These are phyloP conservation scores for Penicillium paradoxum DNA, from an alignment of 495 filamentous ascomycete genomes.

Conservation along the genomic window DNA sequence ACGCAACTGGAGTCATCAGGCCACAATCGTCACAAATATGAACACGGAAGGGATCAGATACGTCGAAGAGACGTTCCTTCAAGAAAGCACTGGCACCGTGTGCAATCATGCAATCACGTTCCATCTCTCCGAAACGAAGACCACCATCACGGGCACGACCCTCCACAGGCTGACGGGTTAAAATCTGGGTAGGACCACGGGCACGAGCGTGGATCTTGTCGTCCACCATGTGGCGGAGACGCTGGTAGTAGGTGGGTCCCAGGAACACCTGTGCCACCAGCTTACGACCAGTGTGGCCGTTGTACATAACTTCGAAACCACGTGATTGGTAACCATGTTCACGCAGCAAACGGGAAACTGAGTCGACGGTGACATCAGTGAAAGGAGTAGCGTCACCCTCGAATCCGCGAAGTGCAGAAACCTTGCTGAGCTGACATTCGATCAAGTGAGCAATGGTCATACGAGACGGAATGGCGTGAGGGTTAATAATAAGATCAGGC, in stretches of 20 bases:
- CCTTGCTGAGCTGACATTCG: conserved; percentile 95
- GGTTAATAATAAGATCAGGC: conserved; percentile 97
- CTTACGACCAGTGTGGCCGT: conserved; percentile 93
- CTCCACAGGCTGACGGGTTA: conserved; percentile 97
- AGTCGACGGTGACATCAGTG: conserved; percentile 94
- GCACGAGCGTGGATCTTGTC: conserved; percentile 99
- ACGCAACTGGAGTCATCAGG: conserved; percentile 98
- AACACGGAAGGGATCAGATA: conserved; percentile 95
- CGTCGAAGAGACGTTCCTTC: conserved; percentile 95
- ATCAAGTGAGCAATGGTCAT: conserved; percentile 99
- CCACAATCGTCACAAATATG: conserved; percentile 99
- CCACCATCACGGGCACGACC: conserved; percentile 97
- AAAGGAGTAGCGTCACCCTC: conserved; percentile 98
- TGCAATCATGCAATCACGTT: conserved; percentile 99
- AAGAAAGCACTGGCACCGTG: conserved; percentile 95
- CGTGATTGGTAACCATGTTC: conserved; percentile 93
- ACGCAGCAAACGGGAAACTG: conserved; percentile 82
- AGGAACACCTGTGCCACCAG: conserved; percentile 91
- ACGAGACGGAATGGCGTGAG: conserved; percentile 98
- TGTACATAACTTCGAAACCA: conserved; percentile 98
- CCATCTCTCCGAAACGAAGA: conserved; percentile 99
- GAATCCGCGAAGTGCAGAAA: conserved; percentile 79
- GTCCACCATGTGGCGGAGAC: conserved; percentile 98
- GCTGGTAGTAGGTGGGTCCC: conserved; percentile 98
- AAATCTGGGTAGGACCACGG: conserved; percentile 90